phyloP scores from a whole-genome alignment of 2,329 filamentous ascomycete species.

The Aspergillus candidus region DNA sequence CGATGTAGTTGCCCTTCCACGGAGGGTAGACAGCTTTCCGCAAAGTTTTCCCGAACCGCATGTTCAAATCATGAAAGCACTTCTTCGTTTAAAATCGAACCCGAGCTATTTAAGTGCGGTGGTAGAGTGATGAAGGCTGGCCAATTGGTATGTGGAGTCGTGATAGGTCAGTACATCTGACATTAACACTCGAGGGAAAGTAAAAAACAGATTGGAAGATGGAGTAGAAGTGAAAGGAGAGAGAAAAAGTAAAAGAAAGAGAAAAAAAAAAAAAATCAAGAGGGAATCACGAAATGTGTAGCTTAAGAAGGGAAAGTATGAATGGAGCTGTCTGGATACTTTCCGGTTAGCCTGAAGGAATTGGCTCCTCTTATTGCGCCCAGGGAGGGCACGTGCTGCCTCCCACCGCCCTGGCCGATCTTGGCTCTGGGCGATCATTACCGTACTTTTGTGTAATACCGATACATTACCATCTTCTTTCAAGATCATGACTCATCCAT shows the following conservation, averaged over 20 bases:
- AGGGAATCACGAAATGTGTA: not conserved
- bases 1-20: slow-evolving; percentile 92
- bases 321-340: too few relatives aligned
- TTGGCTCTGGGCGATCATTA: not conserved
- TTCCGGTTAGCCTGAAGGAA: too few relatives aligned
- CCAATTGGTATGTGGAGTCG: too few relatives aligned
- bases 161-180: too few relatives aligned
- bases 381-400: too few relatives aligned
- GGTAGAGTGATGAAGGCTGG: not conserved
- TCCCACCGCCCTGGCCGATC: too few relatives aligned
- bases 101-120: not conserved
- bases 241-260: not conserved
- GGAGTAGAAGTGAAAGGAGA: not conserved
- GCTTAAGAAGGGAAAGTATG: too few relatives aligned
- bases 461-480: not conserved
- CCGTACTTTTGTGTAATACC: not conserved
- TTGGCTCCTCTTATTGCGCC: too few relatives aligned
- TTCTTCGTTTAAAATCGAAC: too few relatives aligned
- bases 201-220: too few relatives aligned
- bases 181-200: too few relatives aligned
- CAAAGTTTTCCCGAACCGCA: slow-evolving; percentile 92
- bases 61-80: slow-evolving; percentile 36
- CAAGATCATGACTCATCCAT: not conserved
- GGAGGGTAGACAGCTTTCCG: slow-evolving; percentile 71
- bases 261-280: not conserved